phyloP scores from a whole-genome alignment of 768 basidiomycete species.

The Tremella yokohamensis region DNA sequence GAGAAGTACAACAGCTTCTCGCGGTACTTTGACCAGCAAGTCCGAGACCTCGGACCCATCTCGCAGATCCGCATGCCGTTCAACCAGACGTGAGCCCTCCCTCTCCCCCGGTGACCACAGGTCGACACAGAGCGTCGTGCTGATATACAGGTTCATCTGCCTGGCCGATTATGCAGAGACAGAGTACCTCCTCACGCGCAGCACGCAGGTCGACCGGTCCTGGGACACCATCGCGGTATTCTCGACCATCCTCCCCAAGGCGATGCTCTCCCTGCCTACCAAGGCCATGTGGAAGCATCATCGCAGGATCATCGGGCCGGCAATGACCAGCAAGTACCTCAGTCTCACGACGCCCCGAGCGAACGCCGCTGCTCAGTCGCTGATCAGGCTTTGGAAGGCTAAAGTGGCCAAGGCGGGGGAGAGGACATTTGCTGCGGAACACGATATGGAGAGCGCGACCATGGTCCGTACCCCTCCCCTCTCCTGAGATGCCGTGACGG shows the following conservation, averaged over 20 bases:
- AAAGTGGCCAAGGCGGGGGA: conserved; percentile 19
- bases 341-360: conserved; percentile 29
- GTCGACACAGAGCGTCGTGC: too few species aligned
- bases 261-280: conserved; percentile 34
- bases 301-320: conserved; percentile 32
- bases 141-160: conserved; percentile 9
- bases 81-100: conserved; percentile 19
- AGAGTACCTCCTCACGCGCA: conserved; percentile 22
- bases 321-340: conserved; percentile 45
- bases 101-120: too few species aligned
- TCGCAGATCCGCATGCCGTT: conserved; percentile 34
- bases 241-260: conserved; percentile 29
- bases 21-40: conserved; percentile 20
- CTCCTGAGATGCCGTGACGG: not conserved
- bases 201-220: conserved; percentile 29
- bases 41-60: conserved; percentile 29
- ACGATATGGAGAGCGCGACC: conserved; percentile 32
- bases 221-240: conserved; percentile 27
- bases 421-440: conserved; percentile 19
- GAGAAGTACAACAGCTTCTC: conserved; percentile 1
- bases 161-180: conserved; percentile 31
- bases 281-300: conserved; percentile 37
- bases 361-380: conserved; percentile 15
- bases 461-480: conserved; percentile 20
- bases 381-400: conserved; percentile 28